Base-by-base conservation (phyloP, 306 rosid species). In the Mucuna pruriens region DNA sequence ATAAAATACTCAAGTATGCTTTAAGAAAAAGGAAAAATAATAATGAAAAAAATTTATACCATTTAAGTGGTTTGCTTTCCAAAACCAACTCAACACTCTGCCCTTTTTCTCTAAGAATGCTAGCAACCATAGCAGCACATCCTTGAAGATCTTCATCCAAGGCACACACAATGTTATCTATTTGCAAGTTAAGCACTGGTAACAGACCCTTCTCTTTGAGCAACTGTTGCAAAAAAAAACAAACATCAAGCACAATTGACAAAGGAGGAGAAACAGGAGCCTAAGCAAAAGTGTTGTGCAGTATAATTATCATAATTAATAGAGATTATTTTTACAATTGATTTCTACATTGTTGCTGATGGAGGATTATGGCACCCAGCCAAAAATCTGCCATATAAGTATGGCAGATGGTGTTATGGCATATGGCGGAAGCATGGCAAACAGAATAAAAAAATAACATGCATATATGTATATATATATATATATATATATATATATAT, bases 11-110 rank as follows among this genome's bases (percentile, higher is more conserved):
- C 66, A 38, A 57, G 46, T 29, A 45, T 13, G 29, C 70, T 72
- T 49, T 45, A 16, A 76, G 33, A 74, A 65, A 65, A 77, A 22
- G 57, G 42, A 79, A 34, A 11, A 17, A 64, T 78, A 31, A 11
- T 29, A 11, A 71, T 20, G 61, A 33, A 81, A 3, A 12, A 57
- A 2, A 55, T 0, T 4, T 42, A 70, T 88, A 95, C 99, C 98
- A 95, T 87, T 95, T 91, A 42, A 95, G 98, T 5, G 94, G 96
- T 88, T 95, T 95, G 84, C 87, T 93, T 89, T 93, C 97, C 88
- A 95, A 88, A 55, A 93, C 99, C 87, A 95, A 88, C 86, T 95
- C 97, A 78, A 91, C 97, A 85, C 83, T 89, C 76, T 86, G 90
- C 29, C 98, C 94, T 74, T 91, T 90, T 54, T 81, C 92, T 79